These are phyloP conservation scores for Suillus placidus DNA, from an alignment of 768 basidiomycete genomes.

Conservation along the genomic window DNA sequence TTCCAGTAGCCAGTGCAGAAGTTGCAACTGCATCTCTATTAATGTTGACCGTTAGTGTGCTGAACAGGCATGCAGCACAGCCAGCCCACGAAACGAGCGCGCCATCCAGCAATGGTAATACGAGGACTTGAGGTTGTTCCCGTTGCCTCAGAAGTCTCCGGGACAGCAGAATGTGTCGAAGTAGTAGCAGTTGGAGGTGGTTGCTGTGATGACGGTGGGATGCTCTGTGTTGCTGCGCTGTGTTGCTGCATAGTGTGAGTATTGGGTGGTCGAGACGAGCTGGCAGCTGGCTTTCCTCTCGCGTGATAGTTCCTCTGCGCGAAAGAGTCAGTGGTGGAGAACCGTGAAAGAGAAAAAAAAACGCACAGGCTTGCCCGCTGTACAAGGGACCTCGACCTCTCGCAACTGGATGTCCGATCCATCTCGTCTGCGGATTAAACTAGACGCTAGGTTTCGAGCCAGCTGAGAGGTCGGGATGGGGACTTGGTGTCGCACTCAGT, in stretches of 20 bases:
- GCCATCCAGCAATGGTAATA: neutral
- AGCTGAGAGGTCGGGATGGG: neutral
- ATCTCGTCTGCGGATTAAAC: neutral
- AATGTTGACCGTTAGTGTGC: neutral
- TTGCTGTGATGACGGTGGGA: neutral
- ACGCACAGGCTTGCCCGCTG: neutral
- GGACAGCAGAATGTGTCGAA: neutral
- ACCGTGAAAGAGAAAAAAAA: neutral
- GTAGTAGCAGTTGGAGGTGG: neutral
- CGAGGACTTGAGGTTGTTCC: neutral
- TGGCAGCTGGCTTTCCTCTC: too few relatives aligned
- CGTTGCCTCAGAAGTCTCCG: neutral
- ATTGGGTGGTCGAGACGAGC: too few relatives aligned
- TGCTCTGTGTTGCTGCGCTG: neutral
- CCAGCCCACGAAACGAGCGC: too few relatives aligned
- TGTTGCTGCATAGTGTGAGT: too few relatives aligned
- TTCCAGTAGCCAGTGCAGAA: too few relatives aligned
- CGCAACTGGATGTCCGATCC: neutral
- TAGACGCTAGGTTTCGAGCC: neutral
- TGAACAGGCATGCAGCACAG: too few relatives aligned
- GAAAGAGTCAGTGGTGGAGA: neutral
- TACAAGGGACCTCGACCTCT: neutral
- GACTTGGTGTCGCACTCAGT: rapidly evolving
- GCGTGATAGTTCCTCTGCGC: too few relatives aligned
- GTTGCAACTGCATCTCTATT: neutral